Evolutionary conservation across 164 flowering plant species (phyloP).

Genomic region (Chloranthus sessilifolius): DNA sequence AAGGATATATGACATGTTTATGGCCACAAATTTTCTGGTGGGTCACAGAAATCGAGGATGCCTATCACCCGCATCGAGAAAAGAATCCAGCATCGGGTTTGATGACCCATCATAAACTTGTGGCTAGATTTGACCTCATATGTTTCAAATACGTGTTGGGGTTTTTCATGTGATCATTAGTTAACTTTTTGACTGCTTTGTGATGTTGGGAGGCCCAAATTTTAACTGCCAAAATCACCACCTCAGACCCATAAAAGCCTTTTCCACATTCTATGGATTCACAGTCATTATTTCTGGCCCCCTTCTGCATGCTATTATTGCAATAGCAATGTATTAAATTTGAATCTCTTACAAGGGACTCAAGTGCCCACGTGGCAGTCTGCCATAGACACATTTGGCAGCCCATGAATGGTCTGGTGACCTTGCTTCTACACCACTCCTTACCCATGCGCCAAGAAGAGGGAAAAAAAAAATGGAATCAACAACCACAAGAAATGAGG

Average conservation of each 20-base stretch:
- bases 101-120: too few species aligned
- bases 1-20: too few species aligned
- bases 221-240: constrained; percentile 25
- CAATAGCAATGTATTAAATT: constrained; percentile 14
- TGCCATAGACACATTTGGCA: constrained; percentile 22
- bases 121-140: too few species aligned
- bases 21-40: too few species aligned
- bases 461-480: constrained; percentile 5
- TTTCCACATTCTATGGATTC: constrained; percentile 25
- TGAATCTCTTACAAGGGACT: constrained; percentile 40
- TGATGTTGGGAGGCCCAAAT: too few species aligned
- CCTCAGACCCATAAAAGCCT: constrained; percentile 9
- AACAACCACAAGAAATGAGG: constrained; percentile 9
- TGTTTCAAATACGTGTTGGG: too few species aligned
- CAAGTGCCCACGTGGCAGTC: constrained; percentile 19
- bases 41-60: too few species aligned
- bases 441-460: constrained; percentile 6
- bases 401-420: constrained; percentile 17
- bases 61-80: too few species aligned
- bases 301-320: constrained; percentile 26
- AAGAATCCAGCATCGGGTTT: too few species aligned
- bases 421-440: constrained; percentile 35
- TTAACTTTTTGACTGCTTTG: constrained; percentile 8
- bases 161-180: too few species aligned
- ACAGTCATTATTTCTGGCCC: constrained; percentile 9